These are phyloP conservation scores for Saccharomycopsis hybrid DNA, from an alignment of 1,139 yeast species.

Conservation along the genomic window DNA sequence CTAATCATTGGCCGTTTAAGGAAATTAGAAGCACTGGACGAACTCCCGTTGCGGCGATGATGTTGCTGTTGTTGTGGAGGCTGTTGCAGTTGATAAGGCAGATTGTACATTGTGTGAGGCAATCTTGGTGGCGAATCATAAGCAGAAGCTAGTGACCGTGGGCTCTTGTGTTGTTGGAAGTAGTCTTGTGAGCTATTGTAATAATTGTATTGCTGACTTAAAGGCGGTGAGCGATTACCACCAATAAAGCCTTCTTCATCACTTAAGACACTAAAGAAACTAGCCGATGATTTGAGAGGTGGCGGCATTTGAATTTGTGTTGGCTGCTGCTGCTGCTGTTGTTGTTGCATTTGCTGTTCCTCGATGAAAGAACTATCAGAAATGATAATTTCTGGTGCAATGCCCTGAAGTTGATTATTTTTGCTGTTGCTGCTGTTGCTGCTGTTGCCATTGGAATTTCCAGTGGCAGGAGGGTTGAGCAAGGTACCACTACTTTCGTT, in stretches of 20 bases:
- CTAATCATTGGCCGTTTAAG: slow-evolving; percentile 10
- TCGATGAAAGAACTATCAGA: slow-evolving; percentile 3
- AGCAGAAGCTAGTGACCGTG: background rate
- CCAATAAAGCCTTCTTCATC: background rate
- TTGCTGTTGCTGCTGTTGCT: slow-evolving; percentile 4
- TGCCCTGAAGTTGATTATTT: slow-evolving; percentile 1
- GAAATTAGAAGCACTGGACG: background rate
- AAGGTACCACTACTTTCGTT: too few species aligned
- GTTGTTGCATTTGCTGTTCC: background rate
- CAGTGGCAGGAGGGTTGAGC: too few species aligned
- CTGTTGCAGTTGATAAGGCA: background rate
- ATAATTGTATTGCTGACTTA: background rate
- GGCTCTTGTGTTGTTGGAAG: background rate
- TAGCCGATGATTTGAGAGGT: background rate
- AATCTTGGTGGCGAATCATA: background rate
- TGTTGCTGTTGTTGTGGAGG: background rate
- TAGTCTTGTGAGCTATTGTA: too few species aligned
- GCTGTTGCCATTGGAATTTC: slow-evolving; percentile 2
- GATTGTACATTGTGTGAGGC: too few species aligned
- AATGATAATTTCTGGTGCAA: slow-evolving; percentile 12
- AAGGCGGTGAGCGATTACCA: background rate
- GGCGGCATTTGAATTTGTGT: background rate
- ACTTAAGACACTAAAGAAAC: background rate
- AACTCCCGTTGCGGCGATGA: background rate
- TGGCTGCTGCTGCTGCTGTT: background rate